Base-by-base conservation (phyloP, 345 rosid genomes). In the Sapria himalayana region DNA sequence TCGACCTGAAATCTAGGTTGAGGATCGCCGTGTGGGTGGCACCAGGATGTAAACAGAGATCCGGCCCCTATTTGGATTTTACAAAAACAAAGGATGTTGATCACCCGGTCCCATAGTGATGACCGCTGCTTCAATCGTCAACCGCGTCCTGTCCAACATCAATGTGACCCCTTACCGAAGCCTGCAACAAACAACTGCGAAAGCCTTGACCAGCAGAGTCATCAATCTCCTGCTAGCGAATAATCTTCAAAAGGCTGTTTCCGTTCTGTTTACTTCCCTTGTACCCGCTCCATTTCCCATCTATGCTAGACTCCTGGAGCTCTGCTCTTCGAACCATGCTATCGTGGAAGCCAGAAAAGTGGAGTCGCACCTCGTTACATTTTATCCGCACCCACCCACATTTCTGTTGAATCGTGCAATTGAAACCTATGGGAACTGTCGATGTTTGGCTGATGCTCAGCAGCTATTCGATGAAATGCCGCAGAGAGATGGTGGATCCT, bases 391-490 rank as follows among this genome's bases (percentile, higher is more conserved):
- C 0, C 86, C 96, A 0, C 93, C 84, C 1, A 32, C 55, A 18
- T 74, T 65, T 37, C 55, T 77, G 0, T 19, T 71, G 48, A 85
- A 85, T 46, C 75, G 92, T 15, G 85, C 92, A 0, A 71, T 81
- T 12, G 93, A 81, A 43, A 17, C 76, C 1, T 85, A 66, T 9
- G 92, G 78, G 5, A 52, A 51, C 36, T 71, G 82, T 40, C 62
- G 69, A 2, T 70, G 67, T 31, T 31, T 71, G 63, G 22, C 16
- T 1, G 85, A 77, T 49, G 96, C 96, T 3, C 46, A 50, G 15
- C 70, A 58, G 34, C 54, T 81, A 72, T 85, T 85, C 13, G 86
- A 78, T 45, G 69, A 81, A 75, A 81, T 81, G 92, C 77, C 75
- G 49, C 51, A 60, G n/a, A 71, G 81, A 53, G 74, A 85, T 49